Evolutionary conservation across 306 rosid genomes (phyloP).

Genomic region (Quillaja saponaria): DNA sequence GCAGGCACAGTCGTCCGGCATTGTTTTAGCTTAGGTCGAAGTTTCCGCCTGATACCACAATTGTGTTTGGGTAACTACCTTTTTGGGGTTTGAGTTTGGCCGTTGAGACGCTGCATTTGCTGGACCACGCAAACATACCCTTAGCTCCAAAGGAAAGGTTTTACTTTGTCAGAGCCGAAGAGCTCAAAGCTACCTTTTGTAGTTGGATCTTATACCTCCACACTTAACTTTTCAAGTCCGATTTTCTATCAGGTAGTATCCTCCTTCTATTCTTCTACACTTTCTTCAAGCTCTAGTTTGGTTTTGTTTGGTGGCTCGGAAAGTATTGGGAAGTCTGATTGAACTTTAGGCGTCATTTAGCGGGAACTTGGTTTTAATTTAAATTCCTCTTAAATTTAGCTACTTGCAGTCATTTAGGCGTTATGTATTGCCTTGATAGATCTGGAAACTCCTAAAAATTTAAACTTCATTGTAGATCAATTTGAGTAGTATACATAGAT

Average conservation of each 20-base stretch:
- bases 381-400: conserved; percentile 1
- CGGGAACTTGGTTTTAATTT: conserved; percentile 34
- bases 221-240: not conserved
- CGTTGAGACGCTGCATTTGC: not conserved
- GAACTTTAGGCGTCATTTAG: conserved; percentile 6
- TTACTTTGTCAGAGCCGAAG: not conserved
- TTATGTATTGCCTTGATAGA: not conserved
- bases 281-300: not conserved
- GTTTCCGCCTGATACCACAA: conserved; percentile 8
- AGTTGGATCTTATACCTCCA: conserved; percentile 24
- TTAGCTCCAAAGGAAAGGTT: conserved; percentile 15
- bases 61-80: conserved; percentile 29
- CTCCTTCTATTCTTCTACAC: conserved; percentile 11
- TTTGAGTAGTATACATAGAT: not conserved
- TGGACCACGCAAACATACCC: conserved; percentile 32
- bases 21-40: conserved; percentile 31
- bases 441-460: not conserved
- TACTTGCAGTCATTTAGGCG: conserved; percentile 18
- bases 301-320: conserved; percentile 3
- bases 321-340: conserved; percentile 11
- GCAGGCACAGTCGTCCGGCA: conserved; percentile 30
- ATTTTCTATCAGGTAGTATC: conserved; percentile 34
- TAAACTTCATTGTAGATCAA: conserved; percentile 20
- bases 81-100: conserved; percentile 4
- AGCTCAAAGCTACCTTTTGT: conserved; percentile 18